These are phyloP conservation scores for Tulasnella sp. DNA, from an alignment of 768 basidiomycete species.

Conservation along the genomic window DNA sequence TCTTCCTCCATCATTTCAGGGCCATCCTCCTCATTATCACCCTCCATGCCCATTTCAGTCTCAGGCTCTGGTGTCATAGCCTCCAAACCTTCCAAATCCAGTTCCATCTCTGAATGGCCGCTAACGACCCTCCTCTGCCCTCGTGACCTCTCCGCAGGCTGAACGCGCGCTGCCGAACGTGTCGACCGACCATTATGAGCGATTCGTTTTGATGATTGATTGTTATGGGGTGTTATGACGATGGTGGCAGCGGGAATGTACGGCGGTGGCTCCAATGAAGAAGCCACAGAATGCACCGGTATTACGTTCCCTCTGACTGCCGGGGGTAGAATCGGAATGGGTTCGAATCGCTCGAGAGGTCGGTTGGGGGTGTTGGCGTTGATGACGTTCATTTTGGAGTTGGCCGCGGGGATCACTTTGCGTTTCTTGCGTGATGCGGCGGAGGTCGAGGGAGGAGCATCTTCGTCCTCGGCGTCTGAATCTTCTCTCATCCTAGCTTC, in stretches of 20 bases:
- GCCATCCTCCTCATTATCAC: neutral
- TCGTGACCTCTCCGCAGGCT: too few species aligned
- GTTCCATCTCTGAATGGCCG: neutral
- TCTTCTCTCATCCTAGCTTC: slow-evolving; percentile 1
- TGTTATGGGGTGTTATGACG: neutral
- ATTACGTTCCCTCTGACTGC: slow-evolving; percentile 16
- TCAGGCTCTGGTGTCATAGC: slow-evolving; percentile 9
- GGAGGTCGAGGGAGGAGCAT: neutral
- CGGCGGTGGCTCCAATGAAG: slow-evolving; percentile 14
- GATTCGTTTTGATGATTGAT: neutral
- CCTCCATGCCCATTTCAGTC: slow-evolving; percentile 2
- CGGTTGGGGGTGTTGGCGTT: too few species aligned
- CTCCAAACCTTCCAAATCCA: slow-evolving; percentile 5
- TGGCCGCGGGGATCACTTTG: slow-evolving; percentile 1
- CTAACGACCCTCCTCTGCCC: too few species aligned
- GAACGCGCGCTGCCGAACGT: neutral
- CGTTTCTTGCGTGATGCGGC: slow-evolving; percentile 10
- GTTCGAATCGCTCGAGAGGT: too few species aligned
- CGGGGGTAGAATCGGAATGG: neutral
- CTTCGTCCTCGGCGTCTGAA: slow-evolving; percentile 9
- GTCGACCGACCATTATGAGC: neutral
- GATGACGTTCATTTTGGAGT: neutral
- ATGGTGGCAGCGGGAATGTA: slow-evolving; percentile 17
- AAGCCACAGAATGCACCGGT: slow-evolving; percentile 16
- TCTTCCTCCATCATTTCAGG: neutral